Evolutionary conservation across 345 rosid species (phyloP), one percentile per base, ranked within the genome.

Genomic region (Lepidium sativum): DNA sequence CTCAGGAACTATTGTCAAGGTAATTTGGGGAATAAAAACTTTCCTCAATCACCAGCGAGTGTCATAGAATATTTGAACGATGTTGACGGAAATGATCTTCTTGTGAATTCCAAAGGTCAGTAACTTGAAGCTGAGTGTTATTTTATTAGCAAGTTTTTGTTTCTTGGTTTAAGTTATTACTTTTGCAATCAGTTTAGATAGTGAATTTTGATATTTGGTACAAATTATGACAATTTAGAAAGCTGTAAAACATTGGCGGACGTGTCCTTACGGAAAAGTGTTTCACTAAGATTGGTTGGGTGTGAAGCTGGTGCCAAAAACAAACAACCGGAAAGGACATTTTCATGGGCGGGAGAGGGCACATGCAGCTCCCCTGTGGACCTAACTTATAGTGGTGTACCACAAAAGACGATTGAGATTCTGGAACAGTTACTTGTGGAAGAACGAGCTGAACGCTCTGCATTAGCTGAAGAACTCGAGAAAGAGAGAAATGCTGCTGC

Each of bases 401-500:
- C 71, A 14, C 63, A 70, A 57, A 60, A 59, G 74, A 35, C 60
- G 13, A 64, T 72, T 67, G 73, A 64, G 49, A 45, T 60, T 60
- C 39, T 83, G 33, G 82, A 82, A 51, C 77, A 75, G 60, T 81
- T 75, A 17, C 57, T 85, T 21, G 79, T 68, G n/a, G 77, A 80
- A 52, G 86, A 82, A 53, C 73, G 75, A 29, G 69, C 77, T 60
- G 80, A 84, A 10, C 67, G 65, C 15, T 34, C 74, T 54, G 73
- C 77, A 15, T 67, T 88, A 69, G 74, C 73, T 60, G 72, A 78
- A 63, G 92, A 88, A 43, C 92, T 85, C 0, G 89, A 85, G 84
- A 83, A 85, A 45, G 91, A 85, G 82, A 85, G 92, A 73, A 82
- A 65, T 54, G 87, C 92, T 41, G 87, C 92, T 23, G 86, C 91